Evolutionary conservation across 257 asterid species (phyloP), one percentile per base, ranked within the genome.

Genomic region (Nicotiana tabacum): DNA sequence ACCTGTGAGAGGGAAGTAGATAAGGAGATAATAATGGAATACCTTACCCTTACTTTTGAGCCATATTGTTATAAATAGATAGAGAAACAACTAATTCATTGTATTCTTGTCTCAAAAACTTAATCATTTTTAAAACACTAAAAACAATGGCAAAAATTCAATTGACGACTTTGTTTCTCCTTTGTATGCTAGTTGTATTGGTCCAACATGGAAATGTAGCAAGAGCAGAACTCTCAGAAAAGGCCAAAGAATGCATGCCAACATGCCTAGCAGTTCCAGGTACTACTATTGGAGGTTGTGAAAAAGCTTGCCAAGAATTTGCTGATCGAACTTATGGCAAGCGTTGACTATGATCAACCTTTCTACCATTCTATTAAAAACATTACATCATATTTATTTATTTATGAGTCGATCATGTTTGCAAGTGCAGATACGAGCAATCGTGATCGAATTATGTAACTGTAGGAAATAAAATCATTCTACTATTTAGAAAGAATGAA

Each of bases 1-100:
- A 76, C 53, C 16, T 15, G 64, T 27, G 80, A 61, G 43, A 51
- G 43, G 64, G 80, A 51, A 29, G 33, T 51, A 51, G 27, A 27
- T 27, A 51, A 51, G 80, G 80, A 76, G 80, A 76, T 51, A 76
- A 76, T 51, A 51, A 76, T 76, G 80, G 64, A 51, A 27, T 51
- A 29, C 24, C 64, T 27, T 27, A 76, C 64, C 80, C 51, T 53
- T 53, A 13, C 58, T 18, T 53, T 4, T 13, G 18, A 53, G 58
- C 0, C 0, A 27, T 74, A 53, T 13, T 53, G 62, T 39, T 76
- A 76, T 29, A 76, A 76, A 29, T 51, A 51, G 4, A 76, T 21
- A 6, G n/a, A 72, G 39, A 46, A 24, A 72, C 39, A 24, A n/a
- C n/a, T n/a, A n/a, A 43, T 53, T 0, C 18, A 53, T 74, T 27